Evolutionary conservation across 805 yeast species (phyloP).

Genomic region (Hanseniaspora vineae): DNA sequence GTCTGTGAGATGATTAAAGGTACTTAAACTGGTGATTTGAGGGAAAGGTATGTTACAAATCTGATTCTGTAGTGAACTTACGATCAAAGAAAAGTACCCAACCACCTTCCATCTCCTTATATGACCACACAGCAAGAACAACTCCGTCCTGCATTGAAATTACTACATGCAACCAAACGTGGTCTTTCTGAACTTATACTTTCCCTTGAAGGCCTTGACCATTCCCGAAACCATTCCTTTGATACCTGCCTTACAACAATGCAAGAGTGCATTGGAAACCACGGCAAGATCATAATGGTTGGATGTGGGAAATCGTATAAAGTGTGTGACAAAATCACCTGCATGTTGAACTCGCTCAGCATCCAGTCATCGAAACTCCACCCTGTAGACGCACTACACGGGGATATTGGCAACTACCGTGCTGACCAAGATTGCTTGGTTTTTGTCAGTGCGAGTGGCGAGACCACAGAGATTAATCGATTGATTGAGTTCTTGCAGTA

Average conservation of each 20-base stretch:
- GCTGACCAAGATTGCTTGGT: constrained; percentile 44
- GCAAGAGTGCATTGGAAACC: constrained; percentile 25
- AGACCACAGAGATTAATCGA: constrained; percentile 62
- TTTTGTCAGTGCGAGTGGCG: constrained; percentile 69
- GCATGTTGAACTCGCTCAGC: constrained; percentile 71
- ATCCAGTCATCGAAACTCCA: constrained; percentile 57
- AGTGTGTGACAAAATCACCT: constrained; percentile 65
- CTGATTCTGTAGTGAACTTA: no score
- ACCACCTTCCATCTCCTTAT: no score
- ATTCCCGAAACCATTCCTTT: not conserved
- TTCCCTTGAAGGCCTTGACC: not conserved
- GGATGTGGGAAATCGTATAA: constrained; percentile 83
- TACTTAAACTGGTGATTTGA: no score
- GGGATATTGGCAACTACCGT: constrained; percentile 67
- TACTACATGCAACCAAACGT: no score
- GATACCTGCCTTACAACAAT: not conserved
- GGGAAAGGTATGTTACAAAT: no score
- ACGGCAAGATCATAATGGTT: constrained; percentile 62
- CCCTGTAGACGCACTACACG: constrained; percentile 83
- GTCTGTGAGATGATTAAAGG: no score
- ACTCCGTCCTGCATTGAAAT: no score
- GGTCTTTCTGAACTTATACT: not conserved
- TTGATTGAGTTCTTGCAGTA: constrained; percentile 11
- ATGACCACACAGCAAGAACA: no score
- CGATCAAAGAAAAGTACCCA: no score